Base-by-base conservation (phyloP, 257 asterid species). In the Galeopsis tetrahit region DNA sequence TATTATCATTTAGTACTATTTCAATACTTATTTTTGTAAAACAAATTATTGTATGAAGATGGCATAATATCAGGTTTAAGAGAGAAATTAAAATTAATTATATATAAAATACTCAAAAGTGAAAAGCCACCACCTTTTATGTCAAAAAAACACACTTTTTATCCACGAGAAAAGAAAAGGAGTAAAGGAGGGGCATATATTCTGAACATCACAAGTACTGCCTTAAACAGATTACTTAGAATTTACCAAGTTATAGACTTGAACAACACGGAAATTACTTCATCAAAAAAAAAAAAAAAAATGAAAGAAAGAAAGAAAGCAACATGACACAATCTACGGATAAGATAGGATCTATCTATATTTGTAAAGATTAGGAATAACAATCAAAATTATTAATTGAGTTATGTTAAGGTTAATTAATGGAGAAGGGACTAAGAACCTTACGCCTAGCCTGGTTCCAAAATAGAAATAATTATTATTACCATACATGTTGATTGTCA, bases 231-330 rank as follows among this genome's bases (percentile, higher is more conserved):
- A 52, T 73, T 56, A 11, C 62, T 42, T 13, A 10, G 62, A 68
- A 68, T 11, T 44, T 39, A 10, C 11, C 49, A 17, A 75, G 28
- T 15, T 43, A 15, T 9, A 66, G 7, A n/a, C 66, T 69, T 64
- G 42, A 67, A 59, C 28, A 2, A 75, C 66, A 52, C 46, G 64
- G 32, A 75, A 75, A 51, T 52, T 67, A 62, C 78, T 66, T 66
- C 49, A 33, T 66, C 13, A 52, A 56, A 33, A 55, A 44, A 64
- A 65, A 4, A 66, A 58, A n/a, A 4, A 65, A 38, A 42, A 31
- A 8, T 11, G 10, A 40, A 57, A 57, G 68, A 11, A 13, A 34
- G 17, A 58, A 55, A 21, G 28, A 21, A 74, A 58, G 69, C 63
- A 57, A 56, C 51, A 3, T 32, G 43, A 10, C 63, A 56, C 21